These are phyloP conservation scores for Ogataea methylovora DNA, from an alignment of 805 yeast species.

Conservation along the genomic window DNA sequence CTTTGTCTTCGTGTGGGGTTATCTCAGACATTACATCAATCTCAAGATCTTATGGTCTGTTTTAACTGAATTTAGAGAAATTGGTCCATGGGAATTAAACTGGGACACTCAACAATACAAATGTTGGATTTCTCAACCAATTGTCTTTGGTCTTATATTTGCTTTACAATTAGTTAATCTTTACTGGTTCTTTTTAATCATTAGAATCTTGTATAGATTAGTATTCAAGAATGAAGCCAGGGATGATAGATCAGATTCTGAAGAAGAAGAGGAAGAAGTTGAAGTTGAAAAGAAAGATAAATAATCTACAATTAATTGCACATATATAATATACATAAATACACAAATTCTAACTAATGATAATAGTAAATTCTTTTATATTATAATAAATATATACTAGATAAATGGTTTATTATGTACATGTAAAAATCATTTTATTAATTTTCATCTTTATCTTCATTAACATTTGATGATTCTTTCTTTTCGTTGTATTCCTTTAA, in stretches of 20 bases:
- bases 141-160: slow-evolving; percentile 68
- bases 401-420: too few relatives aligned
- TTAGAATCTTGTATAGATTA: slow-evolving; percentile 68
- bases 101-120: slow-evolving; percentile 92
- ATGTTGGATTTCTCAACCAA: slow-evolving; percentile 91
- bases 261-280: slow-evolving; percentile 46
- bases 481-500: slow-evolving; percentile 24
- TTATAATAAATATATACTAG: too few relatives aligned
- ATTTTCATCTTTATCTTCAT: too few relatives aligned
- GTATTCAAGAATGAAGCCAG: slow-evolving; percentile 50
- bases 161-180: slow-evolving; percentile 81
- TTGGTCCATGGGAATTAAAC: slow-evolving; percentile 74
- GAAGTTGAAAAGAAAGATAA: not conserved
- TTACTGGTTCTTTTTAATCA: slow-evolving; percentile 81
- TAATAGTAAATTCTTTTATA: too few relatives aligned
- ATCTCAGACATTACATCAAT: slow-evolving; percentile 83
- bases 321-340: too few relatives aligned
- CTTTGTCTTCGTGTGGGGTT: slow-evolving; percentile 74
- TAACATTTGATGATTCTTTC: too few relatives aligned
- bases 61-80: slow-evolving; percentile 76
- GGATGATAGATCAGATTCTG: slow-evolving; percentile 88
- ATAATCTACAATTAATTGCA: too few relatives aligned
- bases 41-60: slow-evolving; percentile 76
- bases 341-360: too few relatives aligned
- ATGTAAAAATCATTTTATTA: too few relatives aligned